Evolutionary conservation across 1,284 basidiomycete genomes (phyloP), one percentile per base, ranked within the genome.

Genomic region (Ustilago xerochloae): DNA sequence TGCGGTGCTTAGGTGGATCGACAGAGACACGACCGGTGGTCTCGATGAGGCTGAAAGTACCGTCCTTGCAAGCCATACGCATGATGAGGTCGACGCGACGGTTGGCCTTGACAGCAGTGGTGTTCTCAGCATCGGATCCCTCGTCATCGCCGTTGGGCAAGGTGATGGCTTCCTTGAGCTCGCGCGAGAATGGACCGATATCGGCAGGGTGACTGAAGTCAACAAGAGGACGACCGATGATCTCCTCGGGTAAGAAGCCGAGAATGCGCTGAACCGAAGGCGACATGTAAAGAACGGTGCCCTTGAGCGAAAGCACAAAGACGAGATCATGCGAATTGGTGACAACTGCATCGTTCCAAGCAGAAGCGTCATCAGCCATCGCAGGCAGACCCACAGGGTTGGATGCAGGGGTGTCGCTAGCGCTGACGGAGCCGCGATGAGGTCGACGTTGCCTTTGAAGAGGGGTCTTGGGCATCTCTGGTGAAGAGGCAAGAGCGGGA

Each of bases 261-360:
- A 81, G 74, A 16, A 82, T 66, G 15, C 74, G 68, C 49, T 80
- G 63, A 8, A 77, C 74, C 0, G 77, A 80, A 0, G 76, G 93
- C 0, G 93, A 92, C 61, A 93, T 92, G 83, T 97, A 98, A 47
- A 95, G 89, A 85, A 97, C 93, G 13, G 88, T 88, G 22, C 95
- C 95, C 80, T 97, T 75, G 52, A 75, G 89, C 4, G 92, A 94
- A 29, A 97, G 88, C 28, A 97, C 94, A 82, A 93, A 91, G 28
- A 75, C 66, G n/a, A 75, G 66, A 41, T 75, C 72, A 50, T 75
- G 72, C 24, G 72, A 75, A 54, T 75, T 69, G 50, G 56, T 30
- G 0, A 75, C 53, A 12, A 75, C 45, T 10, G 60, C 55, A 20
- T 75, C 72, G 26, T 28, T 66, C 72, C 72, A 75, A 10, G 35